A percentile compares a stretch with the other conserved stretches of the same genome.
Evolutionary conservation across 495 filamentous ascomycete genomes (phyloP).

Genomic region (Penicillium crystallinum): DNA sequence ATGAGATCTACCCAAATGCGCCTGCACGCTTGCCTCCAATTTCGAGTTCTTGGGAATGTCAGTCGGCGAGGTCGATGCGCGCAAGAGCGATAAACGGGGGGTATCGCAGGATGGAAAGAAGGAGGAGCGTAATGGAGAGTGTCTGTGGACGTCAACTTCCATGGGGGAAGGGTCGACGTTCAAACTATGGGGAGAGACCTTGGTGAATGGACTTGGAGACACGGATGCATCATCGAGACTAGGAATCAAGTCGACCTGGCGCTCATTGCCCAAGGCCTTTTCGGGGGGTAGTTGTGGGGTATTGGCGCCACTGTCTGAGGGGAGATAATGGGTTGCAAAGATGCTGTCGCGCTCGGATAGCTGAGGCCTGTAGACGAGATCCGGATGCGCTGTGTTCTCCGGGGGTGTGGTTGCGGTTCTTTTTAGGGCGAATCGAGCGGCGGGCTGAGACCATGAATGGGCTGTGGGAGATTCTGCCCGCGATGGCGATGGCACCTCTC

Average conservation of each 20-base stretch:
- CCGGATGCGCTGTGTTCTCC: constrained; percentile 24
- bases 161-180: constrained; percentile 36
- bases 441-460: constrained; percentile 33
- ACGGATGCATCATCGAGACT: constrained; percentile 31
- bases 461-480: constrained; percentile 39
- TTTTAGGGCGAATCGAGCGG: constrained; percentile 34
- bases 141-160: constrained; percentile 44
- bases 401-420: constrained; percentile 28
- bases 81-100: constrained; percentile 24
- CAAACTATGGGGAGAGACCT: constrained; percentile 33
- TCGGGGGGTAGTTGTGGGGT: constrained; percentile 47
- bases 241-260: constrained; percentile 25
- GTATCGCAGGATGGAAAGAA: constrained; percentile 28
- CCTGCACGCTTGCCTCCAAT: constrained; percentile 8
- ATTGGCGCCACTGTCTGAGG: constrained; percentile 42
- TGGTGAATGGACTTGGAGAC: constrained; percentile 31
- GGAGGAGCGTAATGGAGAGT: constrained; percentile 29
- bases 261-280: constrained; percentile 28
- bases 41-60: constrained; percentile 23
- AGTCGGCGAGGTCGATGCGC: constrained; percentile 26
- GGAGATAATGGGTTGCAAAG: constrained; percentile 57
- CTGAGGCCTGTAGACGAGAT: constrained; percentile 40
- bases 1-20: not conserved
- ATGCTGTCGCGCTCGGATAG: constrained; percentile 60
- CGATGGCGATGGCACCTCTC: constrained; percentile 33